Evolutionary conservation across 1,284 basidiomycete species (phyloP), one percentile per base, ranked within the genome.

Genomic region (Ustilago sp.): DNA sequence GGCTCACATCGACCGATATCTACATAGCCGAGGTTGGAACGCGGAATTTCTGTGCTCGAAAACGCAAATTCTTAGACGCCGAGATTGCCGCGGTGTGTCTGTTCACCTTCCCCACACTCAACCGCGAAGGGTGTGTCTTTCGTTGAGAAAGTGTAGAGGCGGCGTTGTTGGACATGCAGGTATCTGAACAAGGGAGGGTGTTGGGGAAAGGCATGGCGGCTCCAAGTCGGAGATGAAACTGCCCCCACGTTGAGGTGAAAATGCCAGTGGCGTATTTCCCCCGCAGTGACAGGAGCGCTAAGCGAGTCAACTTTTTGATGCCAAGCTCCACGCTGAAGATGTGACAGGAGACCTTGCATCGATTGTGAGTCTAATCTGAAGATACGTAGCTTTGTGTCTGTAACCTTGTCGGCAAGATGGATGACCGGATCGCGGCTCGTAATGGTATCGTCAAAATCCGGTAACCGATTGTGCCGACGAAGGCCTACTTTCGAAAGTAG

Each of bases 201-300:
- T 7, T 7, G 39, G 13, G 15, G 15, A 6, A 11, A 17, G 13
- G 43, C 3, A 19, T n/a, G 43, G 19, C n/a, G 13, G n/a, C 43
- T 7, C 43, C 23, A 45, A 19, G 13, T 5, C 43, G 43, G 19
- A 45, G 43, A 6, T 45, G 43, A 19, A 15, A 45, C 19, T 17
- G 23, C 23, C 23, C 9, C n/a, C 6, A 45, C 43, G 43, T 45
- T 19, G 43, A 45, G 19, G 43, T 8, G 13, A 13, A 41, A 6
- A 41, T 41, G 43, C 17, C 6, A 19, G 43, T 15, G 43, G 43
- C 43, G 43, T 45, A 41, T 45, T 45, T 45, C 17, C 43, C 43
- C 43, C 43, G 43, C 43, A 45, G n/a, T 45, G 43, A 45, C 43
- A 45, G n/a, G 23, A 28, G 43, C 43, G 43, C 43, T 45, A 15